Evolutionary conservation across 371 early-diverging fungal genomes (phyloP).

Genomic region (Funneliformis caledonium): DNA sequence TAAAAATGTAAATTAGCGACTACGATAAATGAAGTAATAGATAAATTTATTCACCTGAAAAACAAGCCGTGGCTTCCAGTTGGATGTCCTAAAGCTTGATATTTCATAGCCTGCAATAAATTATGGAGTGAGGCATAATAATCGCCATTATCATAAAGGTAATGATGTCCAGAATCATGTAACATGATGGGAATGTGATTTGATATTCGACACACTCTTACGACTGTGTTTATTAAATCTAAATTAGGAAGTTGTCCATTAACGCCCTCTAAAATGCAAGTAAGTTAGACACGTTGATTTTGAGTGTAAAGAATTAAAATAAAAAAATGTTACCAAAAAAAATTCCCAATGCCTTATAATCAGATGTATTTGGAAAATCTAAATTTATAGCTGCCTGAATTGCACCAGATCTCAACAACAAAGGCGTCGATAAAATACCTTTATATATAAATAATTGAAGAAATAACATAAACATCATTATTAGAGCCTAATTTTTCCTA

Average conservation of each 20-base stretch:
- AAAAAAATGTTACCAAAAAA: constrained; percentile 65
- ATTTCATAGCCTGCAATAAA: constrained; percentile 58
- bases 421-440: constrained; percentile 21
- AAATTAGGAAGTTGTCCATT: constrained; percentile 94
- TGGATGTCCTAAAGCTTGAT: constrained; percentile 59
- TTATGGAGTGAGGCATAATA: constrained; percentile 55
- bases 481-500: no score
- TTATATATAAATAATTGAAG: constrained; percentile 17
- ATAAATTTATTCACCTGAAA: constrained; percentile 16
- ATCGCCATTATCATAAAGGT: constrained; percentile 39
- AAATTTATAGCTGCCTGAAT: constrained; percentile 89
- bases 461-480: background rate
- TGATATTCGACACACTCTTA: constrained; percentile 54
- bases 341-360: constrained; percentile 77
- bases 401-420: constrained; percentile 56
- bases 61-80: constrained; percentile 72
- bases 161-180: constrained; percentile 41
- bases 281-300: background rate
- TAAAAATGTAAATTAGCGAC: background rate
- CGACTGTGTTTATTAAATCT: constrained; percentile 84
- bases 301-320: background rate
- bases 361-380: constrained; percentile 76
- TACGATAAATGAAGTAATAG: background rate
- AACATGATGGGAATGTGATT: constrained; percentile 23
- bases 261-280: constrained; percentile 70